Percentiles rank a stretch among this genome's conserved stretches.
phyloP scores from a whole-genome alignment of 257 asterid species.

The Misopates orontium region DNA sequence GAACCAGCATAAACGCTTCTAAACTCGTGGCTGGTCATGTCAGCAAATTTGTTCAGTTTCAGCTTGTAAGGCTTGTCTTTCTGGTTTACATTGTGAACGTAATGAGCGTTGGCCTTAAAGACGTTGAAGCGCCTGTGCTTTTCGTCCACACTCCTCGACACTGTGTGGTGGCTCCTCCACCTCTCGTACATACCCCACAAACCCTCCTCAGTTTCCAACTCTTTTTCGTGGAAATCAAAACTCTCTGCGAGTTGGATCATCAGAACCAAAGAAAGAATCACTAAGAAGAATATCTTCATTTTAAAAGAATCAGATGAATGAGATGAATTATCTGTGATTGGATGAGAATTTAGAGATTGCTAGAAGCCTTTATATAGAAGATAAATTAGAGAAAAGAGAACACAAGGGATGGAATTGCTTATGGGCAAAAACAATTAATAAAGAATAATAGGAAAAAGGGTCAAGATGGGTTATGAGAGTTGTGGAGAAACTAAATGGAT shows the following conservation, averaged over 20 bases:
- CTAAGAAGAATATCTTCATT: constrained; percentile 36
- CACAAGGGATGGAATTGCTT: constrained; percentile 31
- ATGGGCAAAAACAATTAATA: constrained; percentile 34
- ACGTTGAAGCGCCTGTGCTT: constrained; percentile 72
- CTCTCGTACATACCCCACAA: constrained; percentile 80
- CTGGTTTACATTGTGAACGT: constrained; percentile 62
- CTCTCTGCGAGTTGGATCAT: constrained; percentile 41
- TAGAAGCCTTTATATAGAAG: constrained; percentile 51
- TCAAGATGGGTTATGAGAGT: constrained; percentile 13
- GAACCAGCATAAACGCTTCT: constrained; percentile 59
- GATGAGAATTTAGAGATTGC: constrained; percentile 26
- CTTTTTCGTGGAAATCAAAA: constrained; percentile 70
- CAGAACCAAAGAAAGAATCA: constrained; percentile 44
- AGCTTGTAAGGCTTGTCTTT: constrained; percentile 75
- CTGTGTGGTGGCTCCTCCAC: constrained; percentile 88
- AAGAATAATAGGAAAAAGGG: constrained; percentile 22
- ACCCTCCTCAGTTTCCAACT: constrained; percentile 71
- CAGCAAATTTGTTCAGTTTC: constrained; percentile 81
- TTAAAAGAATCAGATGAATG: constrained; percentile 22
- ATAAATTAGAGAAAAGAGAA: neutral
- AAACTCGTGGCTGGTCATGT: constrained; percentile 91
- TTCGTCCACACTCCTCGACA: constrained; percentile 61
- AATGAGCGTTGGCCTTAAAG: constrained; percentile 66
- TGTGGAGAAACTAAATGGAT: constrained; percentile 21
- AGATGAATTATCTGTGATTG: constrained; percentile 4